Base-by-base conservation (phyloP, 805 yeast species). In the Candida andamanensis region DNA sequence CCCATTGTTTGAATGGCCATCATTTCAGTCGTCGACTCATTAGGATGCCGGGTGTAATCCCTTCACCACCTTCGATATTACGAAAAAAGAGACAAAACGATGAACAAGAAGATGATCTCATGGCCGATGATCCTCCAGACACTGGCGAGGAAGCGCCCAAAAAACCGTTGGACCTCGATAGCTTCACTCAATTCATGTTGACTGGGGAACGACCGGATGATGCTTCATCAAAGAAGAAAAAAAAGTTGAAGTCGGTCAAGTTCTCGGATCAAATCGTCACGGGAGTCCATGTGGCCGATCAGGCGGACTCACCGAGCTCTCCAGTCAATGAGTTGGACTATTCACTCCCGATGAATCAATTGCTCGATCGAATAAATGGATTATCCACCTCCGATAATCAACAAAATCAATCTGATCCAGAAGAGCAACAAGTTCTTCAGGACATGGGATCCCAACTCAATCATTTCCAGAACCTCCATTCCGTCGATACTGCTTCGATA, bases 141-240 rank as follows among this genome's bases (percentile, higher is more conserved):
- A 28, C 24, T 24, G 17, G 12, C 5, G 12, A 23, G 10, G 18
- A 32, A 13, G 22, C 12, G 15, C 27, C 30, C 10, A 36, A 22
- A 10, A 56, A 54, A 27, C 76, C 76, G 33, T 68, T 85, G 17
- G 95, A 89, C 50, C 63, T 89, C 44, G 95, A 89, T 54, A 76
- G 86, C 18, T 89, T 89, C 55, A 84, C 95, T 12, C 80, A 82
- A 41, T 78, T 89, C 47, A 67, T 86, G 46, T 60, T 89, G 45
- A 85, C 95, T 0, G 96, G 96, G 2, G 76, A 80, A 42, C 60
- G 84, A 23, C 85, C 85, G 15, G 63, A 54, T 11, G 67, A 72
- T 33, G 34, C 50, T 40, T 45, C 56, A 43, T 51, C 52, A 47
- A 41, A 56, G 52, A 60, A 52, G 47, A 60, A 62, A 33, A 60